These are phyloP conservation scores for Wickerhamomyces silvicola DNA, from an alignment of 805 yeast species.

Conservation along the genomic window DNA sequence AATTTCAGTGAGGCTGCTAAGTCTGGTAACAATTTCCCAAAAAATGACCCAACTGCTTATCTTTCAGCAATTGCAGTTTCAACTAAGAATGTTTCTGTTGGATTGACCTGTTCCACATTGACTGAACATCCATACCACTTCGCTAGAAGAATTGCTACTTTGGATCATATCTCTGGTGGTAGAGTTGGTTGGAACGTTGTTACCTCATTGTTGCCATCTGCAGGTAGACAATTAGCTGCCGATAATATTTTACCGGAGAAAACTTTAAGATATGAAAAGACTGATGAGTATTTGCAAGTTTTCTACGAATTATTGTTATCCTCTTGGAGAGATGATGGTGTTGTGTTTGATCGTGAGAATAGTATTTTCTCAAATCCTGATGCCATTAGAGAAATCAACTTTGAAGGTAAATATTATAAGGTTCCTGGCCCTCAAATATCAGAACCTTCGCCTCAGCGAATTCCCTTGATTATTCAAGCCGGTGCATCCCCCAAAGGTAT, in stretches of 20 bases:
- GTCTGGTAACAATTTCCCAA: conserved; percentile 8
- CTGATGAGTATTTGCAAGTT: conserved; percentile 36
- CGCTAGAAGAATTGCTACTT: conserved; percentile 34
- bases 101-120: conserved; percentile 35
- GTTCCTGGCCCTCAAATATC: conserved; percentile 33
- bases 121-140: conserved; percentile 37
- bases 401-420: conserved; percentile 9
- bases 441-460: conserved; percentile 33
- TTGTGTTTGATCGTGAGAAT: conserved; percentile 12
- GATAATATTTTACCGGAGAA: conserved; percentile 30
- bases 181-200: conserved; percentile 41
- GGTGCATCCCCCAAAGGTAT: conserved; percentile 31
- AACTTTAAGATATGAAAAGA: conserved; percentile 33
- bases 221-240: conserved; percentile 31
- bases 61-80: conserved; percentile 33
- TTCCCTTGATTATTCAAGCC: conserved; percentile 34
- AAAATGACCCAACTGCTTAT: conserved; percentile 26
- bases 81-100: conserved; percentile 32
- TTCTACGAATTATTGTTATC: conserved; percentile 32
- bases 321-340: conserved; percentile 38
- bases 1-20: conserved; percentile 24
- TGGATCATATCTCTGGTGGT: conserved; percentile 22
- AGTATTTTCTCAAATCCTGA: conserved; percentile 28
- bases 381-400: conserved; percentile 29
- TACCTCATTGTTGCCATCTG: conserved; percentile 35